Conservation (phyloP, 2,329 filamentous ascomycete genomes). For the Pseudofabraea citricarpa region DNA sequence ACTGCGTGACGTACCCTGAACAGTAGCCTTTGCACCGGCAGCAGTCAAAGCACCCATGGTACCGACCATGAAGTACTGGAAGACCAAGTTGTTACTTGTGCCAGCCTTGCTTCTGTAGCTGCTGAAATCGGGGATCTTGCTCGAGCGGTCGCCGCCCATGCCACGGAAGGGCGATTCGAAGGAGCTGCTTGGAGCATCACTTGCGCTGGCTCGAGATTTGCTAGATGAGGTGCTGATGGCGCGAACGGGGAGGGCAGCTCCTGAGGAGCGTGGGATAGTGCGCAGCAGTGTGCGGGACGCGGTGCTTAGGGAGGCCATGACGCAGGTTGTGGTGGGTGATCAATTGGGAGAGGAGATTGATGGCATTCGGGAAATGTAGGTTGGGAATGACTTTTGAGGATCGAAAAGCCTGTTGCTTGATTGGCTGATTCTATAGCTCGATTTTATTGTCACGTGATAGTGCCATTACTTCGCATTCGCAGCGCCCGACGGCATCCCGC, state of each 20-base stretch:
- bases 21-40: constrained; percentile 93
- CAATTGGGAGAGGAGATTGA: constrained; percentile 13
- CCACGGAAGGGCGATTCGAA: constrained; percentile 63
- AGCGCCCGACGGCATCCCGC: too few species aligned
- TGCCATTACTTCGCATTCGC: too few species aligned
- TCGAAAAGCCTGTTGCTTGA: constrained; percentile 6
- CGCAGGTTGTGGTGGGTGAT: constrained; percentile 17
- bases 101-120: constrained; percentile 73
- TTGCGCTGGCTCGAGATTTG: constrained; percentile 18
- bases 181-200: constrained; percentile 29
- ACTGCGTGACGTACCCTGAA: constrained; percentile 73
- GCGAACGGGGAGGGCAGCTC: constrained; percentile 41
- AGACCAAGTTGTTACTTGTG: constrained; percentile 74
- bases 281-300: constrained; percentile 68
- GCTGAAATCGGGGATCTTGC: constrained; percentile 82
- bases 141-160: constrained; percentile 38
- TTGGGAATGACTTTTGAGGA: not conserved
- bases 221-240: constrained; percentile 45
- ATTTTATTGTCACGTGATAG: too few species aligned
- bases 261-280: constrained; percentile 37
- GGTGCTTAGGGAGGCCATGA: constrained; percentile 65
- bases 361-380: constrained; percentile 5
- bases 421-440: constrained; percentile 51
- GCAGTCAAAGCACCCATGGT: constrained; percentile 88
- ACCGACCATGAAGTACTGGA: constrained; percentile 98